These are phyloP conservation scores for Epichloe glyceriae DNA, from an alignment of 2,329 filamentous ascomycete genomes.

Conservation along the genomic window DNA sequence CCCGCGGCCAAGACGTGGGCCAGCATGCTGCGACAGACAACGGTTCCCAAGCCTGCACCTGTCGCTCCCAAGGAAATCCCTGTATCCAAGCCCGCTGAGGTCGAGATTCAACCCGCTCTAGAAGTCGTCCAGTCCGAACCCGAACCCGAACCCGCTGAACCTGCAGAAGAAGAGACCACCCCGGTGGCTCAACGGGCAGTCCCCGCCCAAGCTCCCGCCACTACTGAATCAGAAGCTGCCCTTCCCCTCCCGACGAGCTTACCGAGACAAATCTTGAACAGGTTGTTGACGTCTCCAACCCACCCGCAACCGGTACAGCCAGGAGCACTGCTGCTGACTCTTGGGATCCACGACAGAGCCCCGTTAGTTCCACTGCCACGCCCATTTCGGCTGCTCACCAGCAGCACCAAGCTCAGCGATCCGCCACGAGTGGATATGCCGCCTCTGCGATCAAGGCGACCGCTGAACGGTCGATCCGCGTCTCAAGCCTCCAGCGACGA, in stretches of 20 bases:
- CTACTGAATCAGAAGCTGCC: slow-evolving; percentile 37
- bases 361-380: slow-evolving; percentile 48
- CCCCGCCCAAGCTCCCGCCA: slow-evolving; percentile 10
- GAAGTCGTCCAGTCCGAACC: slow-evolving; percentile 23
- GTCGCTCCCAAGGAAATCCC: slow-evolving; percentile 6
- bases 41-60: slow-evolving; percentile 40
- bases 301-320: slow-evolving; percentile 66
- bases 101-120: slow-evolving; percentile 23
- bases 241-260: slow-evolving; percentile 66
- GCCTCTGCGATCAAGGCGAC: slow-evolving; percentile 74
- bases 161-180: slow-evolving; percentile 23
- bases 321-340: slow-evolving; percentile 84
- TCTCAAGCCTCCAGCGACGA: slow-evolving; percentile 71
- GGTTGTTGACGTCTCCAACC: slow-evolving; percentile 67
- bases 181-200: slow-evolving; percentile 20
- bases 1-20: slow-evolving; percentile 53
- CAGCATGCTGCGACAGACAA: slow-evolving; percentile 55
- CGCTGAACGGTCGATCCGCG: slow-evolving; percentile 47
- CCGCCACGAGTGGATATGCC: slow-evolving; percentile 54
- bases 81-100: slow-evolving; percentile 27
- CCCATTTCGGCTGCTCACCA: slow-evolving; percentile 52
- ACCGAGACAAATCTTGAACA: slow-evolving; percentile 90
- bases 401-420: slow-evolving; percentile 42
- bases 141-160: slow-evolving; percentile 23
- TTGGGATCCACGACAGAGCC: slow-evolving; percentile 55